A percentile compares a stretch with the other conserved stretches of the same genome.
Conservation (phyloP, 306 rosid genomes). For the Cicer arietinum region DNA sequence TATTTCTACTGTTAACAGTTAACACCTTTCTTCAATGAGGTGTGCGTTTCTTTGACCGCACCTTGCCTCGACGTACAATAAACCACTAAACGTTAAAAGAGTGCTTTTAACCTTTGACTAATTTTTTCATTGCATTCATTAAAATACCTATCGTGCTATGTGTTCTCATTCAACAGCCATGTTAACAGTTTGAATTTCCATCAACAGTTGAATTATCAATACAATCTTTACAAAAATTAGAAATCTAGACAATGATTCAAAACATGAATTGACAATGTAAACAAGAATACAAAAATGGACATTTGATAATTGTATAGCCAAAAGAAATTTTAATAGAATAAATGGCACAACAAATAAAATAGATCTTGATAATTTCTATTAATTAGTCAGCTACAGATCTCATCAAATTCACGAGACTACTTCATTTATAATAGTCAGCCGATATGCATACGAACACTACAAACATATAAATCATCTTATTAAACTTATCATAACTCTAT, state of each 20-base stretch:
- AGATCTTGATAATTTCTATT: neutral
- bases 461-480: constrained; percentile 4
- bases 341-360: neutral
- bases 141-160: neutral
- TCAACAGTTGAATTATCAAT: constrained; percentile 18
- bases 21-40: constrained; percentile 5
- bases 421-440: constrained; percentile 1
- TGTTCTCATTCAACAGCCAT: constrained; percentile 9
- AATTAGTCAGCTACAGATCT: constrained; percentile 25
- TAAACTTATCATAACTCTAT: neutral
- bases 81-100: constrained; percentile 5
- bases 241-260: constrained; percentile 14
- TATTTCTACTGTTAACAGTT: neutral
- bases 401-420: constrained; percentile 33
- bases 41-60: neutral
- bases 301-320: constrained; percentile 21
- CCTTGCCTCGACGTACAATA: neutral
- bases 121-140: constrained; percentile 6
- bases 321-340: constrained; percentile 19
- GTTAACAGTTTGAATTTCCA: constrained; percentile 30
- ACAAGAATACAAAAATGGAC: neutral
- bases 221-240: constrained; percentile 8
- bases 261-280: constrained; percentile 1
- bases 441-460: neutral
- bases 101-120: constrained; percentile 8